Evolutionary conservation across 192 early-diverging fungal species (phyloP).

Genomic region (Backusella morwellensis): DNA sequence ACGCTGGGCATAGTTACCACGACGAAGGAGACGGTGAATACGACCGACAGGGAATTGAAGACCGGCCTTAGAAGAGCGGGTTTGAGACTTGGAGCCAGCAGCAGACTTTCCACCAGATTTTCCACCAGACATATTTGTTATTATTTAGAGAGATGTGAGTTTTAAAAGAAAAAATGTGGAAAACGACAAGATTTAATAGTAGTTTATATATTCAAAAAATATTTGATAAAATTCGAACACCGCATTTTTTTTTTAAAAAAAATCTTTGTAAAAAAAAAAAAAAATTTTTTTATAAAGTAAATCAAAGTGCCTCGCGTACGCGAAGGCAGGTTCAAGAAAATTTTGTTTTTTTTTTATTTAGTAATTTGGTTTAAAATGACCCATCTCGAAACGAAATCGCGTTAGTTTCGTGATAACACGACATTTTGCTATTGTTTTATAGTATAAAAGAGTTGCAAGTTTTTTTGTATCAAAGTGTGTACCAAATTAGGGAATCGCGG

Average conservation of each 20-base stretch:
- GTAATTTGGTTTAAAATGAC: background rate
- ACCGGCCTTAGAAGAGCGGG: conserved; percentile 80
- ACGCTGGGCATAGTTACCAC: conserved; percentile 47
- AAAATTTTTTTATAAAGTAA: background rate
- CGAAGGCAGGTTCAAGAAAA: background rate
- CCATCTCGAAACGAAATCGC: conserved; percentile 15
- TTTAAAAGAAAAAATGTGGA: conserved; percentile 7
- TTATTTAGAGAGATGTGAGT: conserved; percentile 9
- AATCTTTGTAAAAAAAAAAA: conserved; percentile 1
- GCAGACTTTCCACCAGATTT: conserved; percentile 76
- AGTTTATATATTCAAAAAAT: conserved; percentile 8
- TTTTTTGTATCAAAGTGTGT: background rate
- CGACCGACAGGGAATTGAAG: conserved; percentile 89
- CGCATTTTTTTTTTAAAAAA: conserved; percentile 8
- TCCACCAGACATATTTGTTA: conserved; percentile 61
- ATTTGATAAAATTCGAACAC: background rate
- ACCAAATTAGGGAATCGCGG: background rate
- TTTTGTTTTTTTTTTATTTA: conserved; percentile 8
- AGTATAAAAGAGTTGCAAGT: background rate
- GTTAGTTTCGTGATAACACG: conserved; percentile 25
- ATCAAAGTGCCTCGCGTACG: background rate
- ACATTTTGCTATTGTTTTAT: background rate
- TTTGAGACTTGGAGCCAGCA: conserved; percentile 59
- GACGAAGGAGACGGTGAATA: conserved; percentile 23
- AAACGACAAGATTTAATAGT: background rate